Conservation (phyloP, 768 basidiomycete genomes). For the Suillus alpinus region DNA sequence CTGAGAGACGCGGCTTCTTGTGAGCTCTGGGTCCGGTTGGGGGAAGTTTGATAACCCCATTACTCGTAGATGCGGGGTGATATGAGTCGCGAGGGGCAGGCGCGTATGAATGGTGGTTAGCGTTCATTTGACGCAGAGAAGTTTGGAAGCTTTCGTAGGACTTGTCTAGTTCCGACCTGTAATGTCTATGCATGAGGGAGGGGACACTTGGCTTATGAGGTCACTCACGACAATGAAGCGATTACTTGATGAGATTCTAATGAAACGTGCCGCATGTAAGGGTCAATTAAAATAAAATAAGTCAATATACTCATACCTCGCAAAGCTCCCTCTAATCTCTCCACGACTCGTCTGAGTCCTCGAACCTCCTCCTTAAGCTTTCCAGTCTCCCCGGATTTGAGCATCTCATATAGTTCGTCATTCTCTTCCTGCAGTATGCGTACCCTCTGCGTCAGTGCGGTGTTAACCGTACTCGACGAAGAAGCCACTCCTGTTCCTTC, state of each 20-base stretch:
- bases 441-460: conserved; percentile 74
- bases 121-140: conserved; percentile 41
- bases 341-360: conserved; percentile 63
- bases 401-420: conserved; percentile 76
- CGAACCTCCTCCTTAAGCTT: conserved; percentile 80
- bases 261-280: conserved; percentile 9
- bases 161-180: conserved; percentile 75
- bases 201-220: conserved; percentile 4
- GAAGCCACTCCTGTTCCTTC: conserved; percentile 32
- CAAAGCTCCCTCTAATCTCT: conserved; percentile 70
- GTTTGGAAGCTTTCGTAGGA: conserved; percentile 61
- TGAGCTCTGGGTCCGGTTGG: conserved; percentile 80
- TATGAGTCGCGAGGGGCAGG: conserved; percentile 45
- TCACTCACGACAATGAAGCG: conserved; percentile 62
- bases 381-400: conserved; percentile 74
- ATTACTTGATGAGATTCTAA: conserved; percentile 80
- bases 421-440: conserved; percentile 81
- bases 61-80: conserved; percentile 31
- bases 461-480: conserved; percentile 53
- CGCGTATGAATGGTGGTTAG: conserved; percentile 38
- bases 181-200: conserved; percentile 14
- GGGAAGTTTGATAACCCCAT: conserved; percentile 47
- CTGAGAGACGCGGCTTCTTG: conserved; percentile 76
- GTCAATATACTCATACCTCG: conserved; percentile 48
- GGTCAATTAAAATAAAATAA: conserved; percentile 2